Evolutionary conservation across 345 rosid species (phyloP).

Genomic region (Eucalyptus marginata): DNA sequence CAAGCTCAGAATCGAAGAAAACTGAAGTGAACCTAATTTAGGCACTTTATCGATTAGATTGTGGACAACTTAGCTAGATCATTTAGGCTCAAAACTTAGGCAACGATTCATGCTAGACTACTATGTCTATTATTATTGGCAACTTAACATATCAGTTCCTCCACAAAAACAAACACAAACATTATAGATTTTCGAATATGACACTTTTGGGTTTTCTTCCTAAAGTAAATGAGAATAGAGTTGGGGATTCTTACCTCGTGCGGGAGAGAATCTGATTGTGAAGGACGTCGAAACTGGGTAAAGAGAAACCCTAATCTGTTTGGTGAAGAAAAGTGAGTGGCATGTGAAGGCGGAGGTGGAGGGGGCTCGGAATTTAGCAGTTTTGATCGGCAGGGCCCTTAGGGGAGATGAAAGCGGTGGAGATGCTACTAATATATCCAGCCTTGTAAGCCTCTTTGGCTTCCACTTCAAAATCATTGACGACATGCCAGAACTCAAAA

Average conservation of each 20-base stretch:
- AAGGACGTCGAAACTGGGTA: not conserved
- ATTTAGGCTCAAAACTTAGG: not conserved
- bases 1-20: not conserved
- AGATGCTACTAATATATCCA: too few relatives aligned
- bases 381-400: too few relatives aligned
- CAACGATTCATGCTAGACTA: not conserved
- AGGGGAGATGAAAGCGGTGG: too few relatives aligned
- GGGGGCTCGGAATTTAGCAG: too few relatives aligned
- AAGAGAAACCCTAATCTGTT: too few relatives aligned
- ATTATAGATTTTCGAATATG: not conserved
- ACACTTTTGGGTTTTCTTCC: not conserved
- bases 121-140: too few relatives aligned
- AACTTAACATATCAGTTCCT: not conserved
- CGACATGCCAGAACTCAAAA: accelerated
- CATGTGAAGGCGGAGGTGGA: too few relatives aligned
- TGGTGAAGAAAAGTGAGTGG: too few relatives aligned
- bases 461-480: too few relatives aligned
- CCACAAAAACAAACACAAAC: not conserved
- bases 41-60: not conserved
- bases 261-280: not conserved
- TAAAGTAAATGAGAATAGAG: not conserved
- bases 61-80: not conserved
- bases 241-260: not conserved
- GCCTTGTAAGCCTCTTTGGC: too few relatives aligned
- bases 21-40: not conserved